These are phyloP conservation scores for Termitomyces sp. DNA, from an alignment of 768 basidiomycete genomes.

Conservation along the genomic window DNA sequence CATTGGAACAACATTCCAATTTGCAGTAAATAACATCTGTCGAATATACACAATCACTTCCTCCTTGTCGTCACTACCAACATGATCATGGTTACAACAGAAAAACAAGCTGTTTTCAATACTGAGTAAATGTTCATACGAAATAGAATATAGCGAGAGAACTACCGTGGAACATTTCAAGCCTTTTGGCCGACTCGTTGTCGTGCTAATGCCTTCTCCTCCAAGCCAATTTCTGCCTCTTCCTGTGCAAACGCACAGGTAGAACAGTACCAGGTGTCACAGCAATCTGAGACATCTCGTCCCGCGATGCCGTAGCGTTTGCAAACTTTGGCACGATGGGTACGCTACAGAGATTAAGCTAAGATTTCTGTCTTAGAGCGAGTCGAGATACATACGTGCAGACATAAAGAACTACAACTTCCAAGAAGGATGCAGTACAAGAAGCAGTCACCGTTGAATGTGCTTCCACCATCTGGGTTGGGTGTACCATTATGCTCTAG, in stretches of 20 bases:
- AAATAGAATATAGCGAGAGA: not conserved
- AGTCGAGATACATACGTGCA: constrained; percentile 20
- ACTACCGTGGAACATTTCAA: not conserved
- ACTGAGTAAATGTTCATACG: no score
- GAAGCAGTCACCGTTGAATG: constrained; percentile 22
- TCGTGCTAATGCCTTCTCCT: constrained; percentile 22
- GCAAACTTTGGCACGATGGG: constrained; percentile 17
- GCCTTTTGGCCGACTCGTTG: constrained; percentile 12
- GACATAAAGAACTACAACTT: constrained; percentile 19
- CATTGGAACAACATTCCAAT: no score
- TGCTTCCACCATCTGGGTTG: constrained; percentile 30
- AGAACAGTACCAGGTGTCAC: constrained; percentile 24
- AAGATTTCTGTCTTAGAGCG: not conserved
- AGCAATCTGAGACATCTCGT: constrained; percentile 25
- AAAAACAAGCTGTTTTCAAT: not conserved
- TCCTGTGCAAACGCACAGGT: constrained; percentile 40
- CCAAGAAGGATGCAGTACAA: constrained; percentile 17
- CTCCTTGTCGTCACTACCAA: no score
- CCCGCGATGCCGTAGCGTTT: constrained; percentile 33
- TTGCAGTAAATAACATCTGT: no score
- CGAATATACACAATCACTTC: no score
- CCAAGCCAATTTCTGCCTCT: constrained; percentile 31
- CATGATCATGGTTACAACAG: no score
- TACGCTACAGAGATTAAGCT: not conserved
- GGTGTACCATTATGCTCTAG: constrained; percentile 23